phyloP scores from a whole-genome alignment of 1,139 yeast genomes.

The Magnusiomyces suaveolens region DNA sequence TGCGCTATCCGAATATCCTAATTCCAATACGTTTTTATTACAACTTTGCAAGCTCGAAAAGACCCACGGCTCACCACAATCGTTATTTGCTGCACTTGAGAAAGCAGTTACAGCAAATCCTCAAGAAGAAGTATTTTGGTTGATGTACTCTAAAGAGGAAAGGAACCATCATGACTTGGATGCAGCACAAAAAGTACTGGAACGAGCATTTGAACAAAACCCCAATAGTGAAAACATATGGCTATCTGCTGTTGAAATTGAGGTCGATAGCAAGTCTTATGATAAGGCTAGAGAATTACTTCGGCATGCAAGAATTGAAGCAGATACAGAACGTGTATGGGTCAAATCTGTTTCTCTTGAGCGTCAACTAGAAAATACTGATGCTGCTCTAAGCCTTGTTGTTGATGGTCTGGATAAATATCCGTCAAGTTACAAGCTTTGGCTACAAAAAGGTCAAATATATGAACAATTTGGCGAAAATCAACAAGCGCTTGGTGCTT shows the following conservation, averaged over 20 bases:
- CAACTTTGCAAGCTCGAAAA: constrained; percentile 43
- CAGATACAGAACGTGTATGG: constrained; percentile 45
- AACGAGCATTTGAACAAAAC: constrained; percentile 37
- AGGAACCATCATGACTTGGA: constrained; percentile 44
- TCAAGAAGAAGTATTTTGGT: constrained; percentile 41
- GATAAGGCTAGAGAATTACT: constrained; percentile 40
- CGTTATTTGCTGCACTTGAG: constrained; percentile 44
- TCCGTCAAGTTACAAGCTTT: constrained; percentile 43
- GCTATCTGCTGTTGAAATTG: constrained; percentile 63
- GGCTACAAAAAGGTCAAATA: constrained; percentile 53
- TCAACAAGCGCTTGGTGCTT: constrained; percentile 41
- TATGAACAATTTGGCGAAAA: constrained; percentile 30
- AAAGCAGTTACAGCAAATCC: constrained; percentile 44
- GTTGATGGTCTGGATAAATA: constrained; percentile 41
- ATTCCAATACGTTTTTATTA: constrained; percentile 48
- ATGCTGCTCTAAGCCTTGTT: constrained; percentile 35
- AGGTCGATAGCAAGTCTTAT: constrained; percentile 36
- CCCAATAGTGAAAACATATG: constrained; percentile 50
- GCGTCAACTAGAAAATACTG: constrained; percentile 34
- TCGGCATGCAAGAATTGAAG: constrained; percentile 32
- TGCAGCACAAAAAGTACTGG: constrained; percentile 47
- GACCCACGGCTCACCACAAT: constrained; percentile 25
- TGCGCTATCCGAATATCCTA: constrained; percentile 42
- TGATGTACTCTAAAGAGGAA: constrained; percentile 66
- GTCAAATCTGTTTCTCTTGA: constrained; percentile 51